Evolutionary conservation across 2,329 filamentous ascomycete genomes (phyloP).

Genomic region (Diplodia seriata): DNA sequence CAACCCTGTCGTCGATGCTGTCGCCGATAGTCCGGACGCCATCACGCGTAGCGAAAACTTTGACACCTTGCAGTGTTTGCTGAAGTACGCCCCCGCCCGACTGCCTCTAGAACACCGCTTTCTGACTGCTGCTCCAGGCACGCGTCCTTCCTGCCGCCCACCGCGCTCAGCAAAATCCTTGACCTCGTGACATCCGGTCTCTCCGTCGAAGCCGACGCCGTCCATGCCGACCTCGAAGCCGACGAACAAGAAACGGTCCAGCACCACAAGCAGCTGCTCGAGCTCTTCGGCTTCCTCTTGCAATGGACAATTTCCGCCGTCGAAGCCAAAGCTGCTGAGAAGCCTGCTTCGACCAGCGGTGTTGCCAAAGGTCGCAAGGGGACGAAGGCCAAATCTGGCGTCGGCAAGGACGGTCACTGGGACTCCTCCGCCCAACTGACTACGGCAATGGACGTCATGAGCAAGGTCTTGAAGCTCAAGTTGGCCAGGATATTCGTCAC

Average conservation of each 20-base stretch:
- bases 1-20: slow-evolving; percentile 89
- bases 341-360: slow-evolving; percentile 74
- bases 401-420: slow-evolving; percentile 76
- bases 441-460: slow-evolving; percentile 89
- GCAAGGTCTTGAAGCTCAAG: slow-evolving; percentile 92
- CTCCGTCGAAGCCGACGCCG: slow-evolving; percentile 82
- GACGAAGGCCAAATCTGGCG: slow-evolving; percentile 70
- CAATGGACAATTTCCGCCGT: slow-evolving; percentile 97
- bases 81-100: slow-evolving; percentile 78
- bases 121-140: slow-evolving; percentile 65
- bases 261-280: slow-evolving; percentile 88
- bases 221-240: slow-evolving; percentile 84
- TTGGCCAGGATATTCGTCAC: slow-evolving; percentile 92
- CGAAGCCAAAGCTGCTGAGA: slow-evolving; percentile 91
- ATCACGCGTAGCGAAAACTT: slow-evolving; percentile 80
- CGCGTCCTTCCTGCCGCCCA: slow-evolving; percentile 77
- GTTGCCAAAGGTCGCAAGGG: slow-evolving; percentile 77
- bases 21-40: slow-evolving; percentile 90
- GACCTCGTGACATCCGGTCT: slow-evolving; percentile 87
- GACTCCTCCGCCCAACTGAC: slow-evolving; percentile 90
- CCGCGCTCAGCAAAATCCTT: slow-evolving; percentile 89
- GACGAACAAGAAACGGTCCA: slow-evolving; percentile 88
- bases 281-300: slow-evolving; percentile 91
- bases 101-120: neutral
- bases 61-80: slow-evolving; percentile 91